Base-by-base conservation (phyloP, 140 eudicot genomes). In the Cichorium intybus region DNA sequence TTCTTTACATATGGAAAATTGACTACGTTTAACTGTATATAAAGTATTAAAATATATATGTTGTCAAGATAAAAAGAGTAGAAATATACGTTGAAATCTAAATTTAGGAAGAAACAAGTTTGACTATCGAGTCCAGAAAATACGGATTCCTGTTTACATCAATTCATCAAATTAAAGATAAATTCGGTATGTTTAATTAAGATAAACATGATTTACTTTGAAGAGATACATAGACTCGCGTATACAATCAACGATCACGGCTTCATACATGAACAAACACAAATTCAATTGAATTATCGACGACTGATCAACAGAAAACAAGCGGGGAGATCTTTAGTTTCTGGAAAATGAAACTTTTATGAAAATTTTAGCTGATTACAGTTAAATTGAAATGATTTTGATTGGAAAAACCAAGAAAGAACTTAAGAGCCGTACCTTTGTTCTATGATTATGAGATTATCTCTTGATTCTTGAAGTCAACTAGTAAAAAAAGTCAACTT, bases 401-500 rank as follows among this genome's bases (percentile, higher is more conserved):
- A 53, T 23, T 16, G 12, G 24, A 52, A 26, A 62, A 39, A 9
- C 24, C 10, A 55, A 54, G 29, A 53, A 64, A 4, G 17, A 64
- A 1, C 23, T 27, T 28, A 49, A 54, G 53, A 63, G 45, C 43
- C 78, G 41, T 74, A 74, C 79, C 79, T 74, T 74, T 66, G 53
- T 18, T 74, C 23, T 73, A 39, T 18, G 48, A 34, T 46, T 62
- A 50, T 73, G 27, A 14, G 48, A 34, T 46, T 62, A 50, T 65
- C 65, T 55, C 78, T 73, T 55, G 46, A 41, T 64, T 64, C 53
- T 31, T 56, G 35, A 65, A 48, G 71, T 70, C 73, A 63, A 63
- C 73, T 15, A 39, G 31, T 28, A 66, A 49, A 29, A 23, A 66
- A 70, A 71, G 74, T 70, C 74, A 62, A 70, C 81, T 66, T 47